Evolutionary conservation across 768 basidiomycete species (phyloP), one percentile per base, ranked within the genome.

Genomic region (Suillus subluteus): DNA sequence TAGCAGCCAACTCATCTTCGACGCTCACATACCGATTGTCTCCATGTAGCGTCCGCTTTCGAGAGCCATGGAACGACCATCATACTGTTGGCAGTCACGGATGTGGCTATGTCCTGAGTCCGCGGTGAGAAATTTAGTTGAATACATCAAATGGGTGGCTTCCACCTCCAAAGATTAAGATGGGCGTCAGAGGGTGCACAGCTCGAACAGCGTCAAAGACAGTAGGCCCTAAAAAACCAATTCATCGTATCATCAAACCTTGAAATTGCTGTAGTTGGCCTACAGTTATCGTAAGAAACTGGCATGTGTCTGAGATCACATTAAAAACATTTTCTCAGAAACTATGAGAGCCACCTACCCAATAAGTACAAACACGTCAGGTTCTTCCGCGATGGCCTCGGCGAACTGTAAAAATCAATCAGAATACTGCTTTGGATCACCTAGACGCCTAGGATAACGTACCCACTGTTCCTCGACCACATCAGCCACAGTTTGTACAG

Each of bases 21-120:
- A 37, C 48, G 23, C 18, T 13, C 15, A 62, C 85, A 15, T 59
- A 91, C 93, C 94, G 63, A 96, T 81, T 12, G 95, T 98, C 79
- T 98, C 96, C 90, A 97, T 92, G 74, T 96, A 97, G 30, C 94
- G 82, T 21, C 96, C 92, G 69, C 92, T 91, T 72, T 94, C 92
- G 67, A 96, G 74, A 2, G 90, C 82, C 82, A 95, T 93, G 0
- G 90, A 89, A n/a, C 89, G 83, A 4, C 83, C 85, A 75, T 95
- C 94, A 54, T 64, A 84, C 84, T 76, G 78, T 83, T 87, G 70
- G 77, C 94, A 95, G 73, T 95, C 91, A 52, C 94, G 88, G 65
- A 94, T 89, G 75, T 95, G 91, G 0, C 84, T 82, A 69, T 95
- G 93, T 6, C 90, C 90, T 81, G 66, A 40, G 66, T 12, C 61